phyloP scores from a whole-genome alignment of 1,139 yeast species.

The Lodderomyces beijingensis region DNA sequence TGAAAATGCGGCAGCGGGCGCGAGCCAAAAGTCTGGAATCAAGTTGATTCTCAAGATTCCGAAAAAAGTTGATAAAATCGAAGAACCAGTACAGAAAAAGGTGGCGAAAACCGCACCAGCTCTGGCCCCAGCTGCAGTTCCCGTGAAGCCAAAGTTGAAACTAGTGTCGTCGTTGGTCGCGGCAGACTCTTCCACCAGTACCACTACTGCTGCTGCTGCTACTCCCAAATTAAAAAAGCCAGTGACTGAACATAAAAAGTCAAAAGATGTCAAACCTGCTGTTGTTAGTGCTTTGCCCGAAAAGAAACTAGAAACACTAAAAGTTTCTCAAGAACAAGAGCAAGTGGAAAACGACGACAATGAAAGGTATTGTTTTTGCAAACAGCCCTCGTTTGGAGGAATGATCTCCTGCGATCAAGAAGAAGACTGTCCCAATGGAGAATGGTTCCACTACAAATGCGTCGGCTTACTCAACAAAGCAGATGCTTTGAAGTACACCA shows the following conservation, averaged over 20 bases:
- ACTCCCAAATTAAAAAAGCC: slow-evolving; percentile 3
- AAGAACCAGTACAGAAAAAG: neutral
- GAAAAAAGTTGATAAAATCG: slow-evolving; percentile 5
- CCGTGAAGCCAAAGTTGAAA: neutral
- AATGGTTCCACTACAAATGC: slow-evolving; percentile 49
- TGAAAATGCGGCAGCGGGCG: slow-evolving; percentile 12
- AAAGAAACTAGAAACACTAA: slow-evolving; percentile 3
- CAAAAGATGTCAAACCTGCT: slow-evolving; percentile 18
- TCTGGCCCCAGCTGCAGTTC: no score
- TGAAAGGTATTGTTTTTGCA: slow-evolving; percentile 38
- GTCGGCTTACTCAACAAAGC: slow-evolving; percentile 40
- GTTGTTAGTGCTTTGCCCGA: slow-evolving; percentile 1
- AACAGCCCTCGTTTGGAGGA: slow-evolving; percentile 42
- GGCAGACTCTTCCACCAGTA: no score
- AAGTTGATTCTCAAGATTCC: slow-evolving; percentile 30
- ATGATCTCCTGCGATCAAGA: slow-evolving; percentile 48
- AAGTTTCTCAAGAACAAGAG: slow-evolving; percentile 3
- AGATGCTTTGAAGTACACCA: slow-evolving; percentile 35
- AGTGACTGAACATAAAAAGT: slow-evolving; percentile 7
- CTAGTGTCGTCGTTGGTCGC: no score
- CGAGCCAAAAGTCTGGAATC: slow-evolving; percentile 16
- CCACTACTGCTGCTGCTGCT: no score
- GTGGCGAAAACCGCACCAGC: slow-evolving; percentile 4
- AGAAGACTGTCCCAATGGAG: slow-evolving; percentile 41
- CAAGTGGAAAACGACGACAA: slow-evolving; percentile 19